Conservation (phyloP, 495 filamentous ascomycete species). For the Durotheca rogersii region DNA sequence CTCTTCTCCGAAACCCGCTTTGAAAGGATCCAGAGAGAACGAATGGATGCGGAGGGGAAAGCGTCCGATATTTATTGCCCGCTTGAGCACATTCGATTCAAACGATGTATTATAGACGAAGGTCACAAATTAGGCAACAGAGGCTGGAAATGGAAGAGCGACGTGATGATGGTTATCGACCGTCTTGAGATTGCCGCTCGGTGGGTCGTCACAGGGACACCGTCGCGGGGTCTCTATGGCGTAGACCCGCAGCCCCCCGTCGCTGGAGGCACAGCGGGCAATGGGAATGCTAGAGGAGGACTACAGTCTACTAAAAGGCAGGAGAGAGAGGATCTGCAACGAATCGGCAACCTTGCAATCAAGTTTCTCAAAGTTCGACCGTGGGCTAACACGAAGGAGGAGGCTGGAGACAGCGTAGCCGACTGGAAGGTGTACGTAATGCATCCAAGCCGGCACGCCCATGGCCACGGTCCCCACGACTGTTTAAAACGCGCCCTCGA, state of each 20-base stretch:
- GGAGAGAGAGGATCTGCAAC: constrained; percentile 71
- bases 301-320: constrained; percentile 41
- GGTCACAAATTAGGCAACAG: constrained; percentile 74
- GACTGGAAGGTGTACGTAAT: constrained; percentile 78
- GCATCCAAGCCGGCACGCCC: constrained; percentile 55
- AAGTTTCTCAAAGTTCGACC: constrained; percentile 75
- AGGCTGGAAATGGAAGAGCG: constrained; percentile 56
- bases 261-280: constrained; percentile 9
- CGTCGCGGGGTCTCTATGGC: constrained; percentile 77
- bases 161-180: constrained; percentile 66
- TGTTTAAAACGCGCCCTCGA: constrained; percentile 72
- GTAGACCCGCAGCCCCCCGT: constrained; percentile 39
- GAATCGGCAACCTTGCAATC: constrained; percentile 67
- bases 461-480: constrained; percentile 54
- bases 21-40: constrained; percentile 55
- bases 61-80: constrained; percentile 38
- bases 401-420: constrained; percentile 43
- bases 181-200: constrained; percentile 68
- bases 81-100: constrained; percentile 72
- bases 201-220: constrained; percentile 92
- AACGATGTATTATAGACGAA: constrained; percentile 88
- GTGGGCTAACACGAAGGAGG: constrained; percentile 56
- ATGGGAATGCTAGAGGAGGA: constrained; percentile 1
- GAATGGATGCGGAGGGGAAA: constrained; percentile 13
- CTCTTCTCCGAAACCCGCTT: constrained; percentile 76